Evolutionary conservation across 139 green algal genomes (phyloP), one percentile per base, ranked within the genome.

Genomic region (Tetradesmus obliquus): DNA sequence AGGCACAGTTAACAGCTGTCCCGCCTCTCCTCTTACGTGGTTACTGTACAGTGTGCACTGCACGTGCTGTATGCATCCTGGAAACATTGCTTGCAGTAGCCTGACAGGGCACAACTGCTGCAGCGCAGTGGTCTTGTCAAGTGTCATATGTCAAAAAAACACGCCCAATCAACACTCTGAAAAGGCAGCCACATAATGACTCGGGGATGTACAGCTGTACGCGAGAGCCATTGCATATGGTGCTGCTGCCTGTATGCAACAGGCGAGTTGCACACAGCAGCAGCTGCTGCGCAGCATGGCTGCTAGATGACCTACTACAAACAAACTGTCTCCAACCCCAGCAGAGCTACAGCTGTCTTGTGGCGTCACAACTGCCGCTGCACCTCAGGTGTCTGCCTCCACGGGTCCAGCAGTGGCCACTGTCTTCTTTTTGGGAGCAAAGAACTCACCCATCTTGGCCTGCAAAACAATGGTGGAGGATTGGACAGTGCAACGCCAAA

Each of bases 401-500:
- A 58, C 79, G 13, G n/a, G 0, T 19, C 45, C 45, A 5, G 87
- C 54, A 74, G 74, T 62, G 3, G 12, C 54, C 1, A 53, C 24
- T 81, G 79, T 13, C 72, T 85, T 91, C 74, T 86, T 58, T 7
- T 45, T 57, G 2, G 19, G 3, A 5, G 45, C 88, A 62, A 92
- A 92, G 22, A 88, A 83, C n/a, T 72, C 66, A 17, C 79, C 60
- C 60, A 87, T 87, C 80, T 72, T 88, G 7, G 88, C 88, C 88
- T 88, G 66, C 66, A 76, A 19, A 19, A 24, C n/a, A 76, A 0
- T 22, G 9, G 8, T 19, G 9, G 8, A 1, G 2, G 2, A 24
- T 4, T 24, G 5, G 17, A 17, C 24, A 13, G 5, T 17, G 66
- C 17, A 3, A 5, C 66, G 24, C 8, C 60, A 76, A 45, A 45